These are phyloP conservation scores for Kitagawia praeruptora DNA, from an alignment of 129 eudicot genomes.

Conservation along the genomic window DNA sequence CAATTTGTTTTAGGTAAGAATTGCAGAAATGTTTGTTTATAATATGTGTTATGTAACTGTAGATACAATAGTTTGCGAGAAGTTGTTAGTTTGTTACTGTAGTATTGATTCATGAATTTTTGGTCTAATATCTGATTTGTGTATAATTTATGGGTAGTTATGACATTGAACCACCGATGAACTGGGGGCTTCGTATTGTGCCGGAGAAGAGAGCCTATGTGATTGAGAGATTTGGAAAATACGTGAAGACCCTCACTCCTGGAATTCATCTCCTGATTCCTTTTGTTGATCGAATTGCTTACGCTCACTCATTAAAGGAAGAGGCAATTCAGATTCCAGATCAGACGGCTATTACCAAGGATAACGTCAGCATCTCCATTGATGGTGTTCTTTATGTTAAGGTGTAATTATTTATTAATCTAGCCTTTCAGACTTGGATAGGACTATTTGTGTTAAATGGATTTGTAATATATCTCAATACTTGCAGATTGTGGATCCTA, in stretches of 20 bases:
- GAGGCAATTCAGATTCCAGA: constrained; percentile 73
- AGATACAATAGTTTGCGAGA: neutral
- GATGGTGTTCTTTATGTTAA: constrained; percentile 85
- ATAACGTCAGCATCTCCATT: constrained; percentile 69
- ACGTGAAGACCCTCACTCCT: constrained; percentile 56
- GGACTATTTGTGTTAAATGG: neutral
- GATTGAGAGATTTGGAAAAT: constrained; percentile 76
- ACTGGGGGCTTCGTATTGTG: constrained; percentile 86
- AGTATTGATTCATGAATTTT: neutral
- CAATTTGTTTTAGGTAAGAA: neutral
- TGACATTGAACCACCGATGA: constrained; percentile 51
- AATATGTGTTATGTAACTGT: neutral
- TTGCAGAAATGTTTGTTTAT: neutral
- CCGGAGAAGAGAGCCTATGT: constrained; percentile 81
- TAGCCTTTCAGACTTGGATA: neutral
- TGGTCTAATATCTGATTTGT: neutral
- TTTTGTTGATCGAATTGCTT: constrained; percentile 71
- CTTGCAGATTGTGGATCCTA: constrained; percentile 64
- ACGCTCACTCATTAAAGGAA: constrained; percentile 84
- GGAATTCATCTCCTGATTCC: constrained; percentile 81
- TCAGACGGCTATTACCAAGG: constrained; percentile 85
- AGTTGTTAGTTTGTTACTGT: neutral
- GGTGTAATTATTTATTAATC: constrained; percentile 18
- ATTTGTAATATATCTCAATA: neutral
- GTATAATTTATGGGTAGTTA: constrained; percentile 26